Evolutionary conservation across 169 alveolate species (phyloP), one percentile per base, ranked within the genome.

Genomic region (Cryptosporidium viatorum): DNA sequence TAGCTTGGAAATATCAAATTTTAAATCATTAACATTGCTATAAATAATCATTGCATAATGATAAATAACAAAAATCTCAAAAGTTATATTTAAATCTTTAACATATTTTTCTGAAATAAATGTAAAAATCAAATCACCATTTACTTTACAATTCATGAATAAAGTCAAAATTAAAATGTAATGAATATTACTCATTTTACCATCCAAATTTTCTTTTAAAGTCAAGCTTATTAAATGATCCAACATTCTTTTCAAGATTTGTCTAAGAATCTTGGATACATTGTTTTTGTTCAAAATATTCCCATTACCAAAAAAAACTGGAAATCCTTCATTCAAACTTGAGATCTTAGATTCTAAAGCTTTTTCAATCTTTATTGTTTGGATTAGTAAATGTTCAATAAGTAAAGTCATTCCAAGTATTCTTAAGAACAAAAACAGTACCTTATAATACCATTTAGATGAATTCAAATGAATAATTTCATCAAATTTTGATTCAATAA

Each of bases 221-320:
- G 33, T 12, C 52, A 26, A 29, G 0, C 39, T 29, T 33, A 73
- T 6, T 37, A 58, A n/a, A 58, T 50, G 55, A 14, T 58, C 55
- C 26, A 73, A 35, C 52, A 59, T n/a, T 58, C 9, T 73, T 6
- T 45, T 39, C 51, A 73, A 59, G 23, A 73, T 58, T 58, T 73
- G 69, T 58, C 55, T 51, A n/a, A 73, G 48, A 16, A 59, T 33
- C 31, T 73, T 73, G 43, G 86, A 73, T 8, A 73, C 70, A 33
- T 52, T 55, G 12, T 50, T 41, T 37, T 73, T 73, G 10, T 26
- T 35, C 29, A 73, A 55, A 26, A 52, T 31, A 35, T 55, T 73
- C n/a, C 43, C 58, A 43, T 41, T 26, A 0, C 14, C 43, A 45
- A 41, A 69, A n/a, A 69, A 5, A 26, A 26, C 5, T 21, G 62